A percentile compares a stretch with the other conserved stretches of the same genome.
These are phyloP conservation scores for Protea cynaroides DNA, from an alignment of 164 flowering plant species.

Conservation along the genomic window DNA sequence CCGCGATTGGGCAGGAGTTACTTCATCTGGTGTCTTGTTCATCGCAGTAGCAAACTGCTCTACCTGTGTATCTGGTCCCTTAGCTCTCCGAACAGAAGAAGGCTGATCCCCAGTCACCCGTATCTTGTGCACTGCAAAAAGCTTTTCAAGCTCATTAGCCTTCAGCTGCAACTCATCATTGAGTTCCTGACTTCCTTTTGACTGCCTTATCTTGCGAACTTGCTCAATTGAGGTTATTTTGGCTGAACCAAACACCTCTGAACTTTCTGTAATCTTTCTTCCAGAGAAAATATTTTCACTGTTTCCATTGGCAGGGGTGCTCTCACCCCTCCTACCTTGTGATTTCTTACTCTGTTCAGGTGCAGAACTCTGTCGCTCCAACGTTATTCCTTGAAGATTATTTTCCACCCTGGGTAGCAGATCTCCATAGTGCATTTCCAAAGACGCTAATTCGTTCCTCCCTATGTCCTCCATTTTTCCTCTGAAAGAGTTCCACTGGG, in stretches of 20 bases:
- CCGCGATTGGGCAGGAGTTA: constrained; percentile 26
- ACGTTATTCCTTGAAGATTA: constrained; percentile 33
- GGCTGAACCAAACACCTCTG: constrained; percentile 24
- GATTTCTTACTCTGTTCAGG: constrained; percentile 38
- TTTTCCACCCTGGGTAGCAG: constrained; percentile 31
- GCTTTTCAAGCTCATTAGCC: constrained; percentile 93
- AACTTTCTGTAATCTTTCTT: constrained; percentile 24
- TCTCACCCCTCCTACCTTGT: constrained; percentile 30
- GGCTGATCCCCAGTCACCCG: constrained; percentile 78
- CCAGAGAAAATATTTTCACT: constrained; percentile 19
- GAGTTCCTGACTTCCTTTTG: constrained; percentile 80
- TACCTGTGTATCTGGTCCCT: constrained; percentile 33
- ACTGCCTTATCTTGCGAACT: constrained; percentile 58
- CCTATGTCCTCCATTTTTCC: too few relatives aligned
- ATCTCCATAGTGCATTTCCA: constrained; percentile 19
- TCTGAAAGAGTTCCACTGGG: too few relatives aligned
- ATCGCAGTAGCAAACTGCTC: constrained; percentile 31
- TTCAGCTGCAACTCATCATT: constrained; percentile 88
- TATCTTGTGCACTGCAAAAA: constrained; percentile 94
- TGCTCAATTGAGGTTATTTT: constrained; percentile 32
- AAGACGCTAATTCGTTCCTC: background rate
- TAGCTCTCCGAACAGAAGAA: constrained; percentile 43
- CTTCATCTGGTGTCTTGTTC: constrained; percentile 27
- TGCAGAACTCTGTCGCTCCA: constrained; percentile 40
- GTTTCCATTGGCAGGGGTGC: constrained; percentile 18